Conservation (phyloP, 345 rosid genomes). For the Trapa incisa region DNA sequence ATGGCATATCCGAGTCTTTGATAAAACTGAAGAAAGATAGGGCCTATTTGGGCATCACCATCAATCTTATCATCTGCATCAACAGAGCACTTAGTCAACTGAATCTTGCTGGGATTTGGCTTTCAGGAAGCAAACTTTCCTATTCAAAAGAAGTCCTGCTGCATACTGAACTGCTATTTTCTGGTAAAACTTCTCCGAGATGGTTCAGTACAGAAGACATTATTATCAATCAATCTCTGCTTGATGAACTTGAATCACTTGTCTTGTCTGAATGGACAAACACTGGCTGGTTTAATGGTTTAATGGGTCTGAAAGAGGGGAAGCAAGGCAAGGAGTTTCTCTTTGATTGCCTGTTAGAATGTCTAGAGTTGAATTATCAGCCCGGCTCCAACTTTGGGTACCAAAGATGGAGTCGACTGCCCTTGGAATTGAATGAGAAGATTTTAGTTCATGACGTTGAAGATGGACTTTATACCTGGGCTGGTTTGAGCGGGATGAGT, state of each 20-base stretch:
- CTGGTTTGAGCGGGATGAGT: constrained; percentile 24
- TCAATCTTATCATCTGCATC: constrained; percentile 33
- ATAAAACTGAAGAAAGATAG: constrained; percentile 25
- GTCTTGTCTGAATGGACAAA: constrained; percentile 25
- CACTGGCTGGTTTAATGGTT: constrained; percentile 22
- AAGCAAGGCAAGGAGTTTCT: constrained; percentile 38
- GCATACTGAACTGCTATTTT: constrained; percentile 49
- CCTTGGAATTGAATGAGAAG: constrained; percentile 18
- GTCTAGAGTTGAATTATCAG: constrained; percentile 38
- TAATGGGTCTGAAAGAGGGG: constrained; percentile 24
- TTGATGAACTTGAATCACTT: constrained; percentile 40
- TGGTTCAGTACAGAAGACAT: constrained; percentile 17
- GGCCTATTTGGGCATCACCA: constrained; percentile 13
- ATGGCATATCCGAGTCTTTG: constrained; percentile 41
- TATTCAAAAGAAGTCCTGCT: constrained; percentile 47
- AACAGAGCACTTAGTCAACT: constrained; percentile 31
- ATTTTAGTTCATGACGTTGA: constrained; percentile 41
- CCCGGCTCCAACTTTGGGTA: constrained; percentile 30
- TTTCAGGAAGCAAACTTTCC: constrained; percentile 34
- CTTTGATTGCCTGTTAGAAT: constrained; percentile 60
- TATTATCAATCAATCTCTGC: constrained; percentile 33
- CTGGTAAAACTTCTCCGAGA: constrained; percentile 13
- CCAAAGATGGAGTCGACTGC: constrained; percentile 31
- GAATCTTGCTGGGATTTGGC: constrained; percentile 32
- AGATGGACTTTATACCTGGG: constrained; percentile 56